Conservation (phyloP, 1,139 yeast species). For the Saccharomycopsis hybrid region DNA sequence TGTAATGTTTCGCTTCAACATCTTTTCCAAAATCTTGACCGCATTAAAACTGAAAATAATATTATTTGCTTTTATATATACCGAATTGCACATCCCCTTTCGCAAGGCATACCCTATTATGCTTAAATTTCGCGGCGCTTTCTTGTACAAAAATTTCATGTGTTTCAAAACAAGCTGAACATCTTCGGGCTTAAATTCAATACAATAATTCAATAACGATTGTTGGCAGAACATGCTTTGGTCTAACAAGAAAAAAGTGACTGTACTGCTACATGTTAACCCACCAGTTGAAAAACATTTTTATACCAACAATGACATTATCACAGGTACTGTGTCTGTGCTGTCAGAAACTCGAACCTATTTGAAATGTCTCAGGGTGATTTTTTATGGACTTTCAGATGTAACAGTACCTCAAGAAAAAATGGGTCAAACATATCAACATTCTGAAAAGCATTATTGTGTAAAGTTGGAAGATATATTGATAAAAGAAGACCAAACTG, state of each 20-base stretch:
- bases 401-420: slow-evolving; percentile 4
- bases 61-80: too few species aligned
- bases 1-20: too few species aligned
- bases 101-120: too few species aligned
- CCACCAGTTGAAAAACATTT: slow-evolving; percentile 9
- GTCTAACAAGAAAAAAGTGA: slow-evolving; percentile 1
- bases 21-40: too few species aligned
- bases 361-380: slow-evolving; percentile 7
- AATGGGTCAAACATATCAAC: slow-evolving; percentile 3
- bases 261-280: background rate
- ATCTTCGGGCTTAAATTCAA: too few species aligned
- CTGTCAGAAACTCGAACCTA: background rate
- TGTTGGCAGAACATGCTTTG: slow-evolving; percentile 4
- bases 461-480: slow-evolving; percentile 6
- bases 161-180: too few species aligned
- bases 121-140: too few species aligned
- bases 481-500: background rate
- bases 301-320: slow-evolving; percentile 12
- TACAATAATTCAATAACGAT: too few species aligned
- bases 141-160: too few species aligned
- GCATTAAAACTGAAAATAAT: too few species aligned
- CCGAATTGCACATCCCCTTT: too few species aligned
- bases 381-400: slow-evolving; percentile 11
- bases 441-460: slow-evolving; percentile 9
- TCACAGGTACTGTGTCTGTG: slow-evolving; percentile 8